Conservation (phyloP, 1,284 basidiomycete genomes). For the Cryptococcus hybrid region DNA sequence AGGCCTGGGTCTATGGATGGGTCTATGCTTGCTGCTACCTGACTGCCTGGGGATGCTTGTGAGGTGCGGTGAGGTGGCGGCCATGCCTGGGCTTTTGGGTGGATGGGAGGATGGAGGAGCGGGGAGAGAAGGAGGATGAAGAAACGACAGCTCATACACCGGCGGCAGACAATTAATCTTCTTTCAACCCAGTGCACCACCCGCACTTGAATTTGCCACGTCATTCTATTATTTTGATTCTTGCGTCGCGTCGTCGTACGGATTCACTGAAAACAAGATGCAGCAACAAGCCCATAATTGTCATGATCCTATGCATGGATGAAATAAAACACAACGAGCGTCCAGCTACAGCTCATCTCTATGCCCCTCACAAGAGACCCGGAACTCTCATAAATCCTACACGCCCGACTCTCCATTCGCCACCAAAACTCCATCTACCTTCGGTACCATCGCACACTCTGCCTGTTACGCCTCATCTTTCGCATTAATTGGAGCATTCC, state of each 20-base stretch:
- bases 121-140: too few species aligned
- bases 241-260: too few species aligned
- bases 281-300: too few species aligned
- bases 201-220: neutral
- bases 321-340: neutral
- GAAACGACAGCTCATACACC: too few species aligned
- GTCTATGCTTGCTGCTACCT: conserved; percentile 45
- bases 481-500: conserved; percentile 95
- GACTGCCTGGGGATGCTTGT: conserved; percentile 48
- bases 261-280: neutral
- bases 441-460: conserved; percentile 82
- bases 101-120: neutral
- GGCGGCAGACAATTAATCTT: neutral
- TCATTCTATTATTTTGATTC: neutral
- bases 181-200: neutral
- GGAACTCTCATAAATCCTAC: neutral
- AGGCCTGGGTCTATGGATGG: conserved; percentile 35
- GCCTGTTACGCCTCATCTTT: conserved; percentile 91
- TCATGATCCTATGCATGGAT: neutral
- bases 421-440: conserved; percentile 23
- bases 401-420: neutral
- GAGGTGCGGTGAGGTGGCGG: conserved; percentile 34
- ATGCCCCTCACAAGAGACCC: neutral
- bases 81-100: neutral
- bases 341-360: neutral